phyloP scores from a whole-genome alignment of 2,329 filamentous ascomycete species.

The Fusarium sacchari region DNA sequence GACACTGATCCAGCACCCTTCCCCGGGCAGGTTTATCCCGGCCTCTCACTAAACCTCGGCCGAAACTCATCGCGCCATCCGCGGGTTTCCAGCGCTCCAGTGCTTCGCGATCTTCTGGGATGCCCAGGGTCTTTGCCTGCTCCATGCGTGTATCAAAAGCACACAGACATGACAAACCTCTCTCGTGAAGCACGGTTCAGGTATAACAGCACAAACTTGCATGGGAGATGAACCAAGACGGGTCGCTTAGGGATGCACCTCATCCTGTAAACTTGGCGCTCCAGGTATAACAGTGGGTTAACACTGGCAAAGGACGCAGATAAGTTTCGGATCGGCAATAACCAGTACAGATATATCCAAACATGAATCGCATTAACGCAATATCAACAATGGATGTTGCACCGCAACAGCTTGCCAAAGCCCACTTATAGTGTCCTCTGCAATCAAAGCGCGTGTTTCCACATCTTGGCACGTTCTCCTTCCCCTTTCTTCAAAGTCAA shows the following conservation, averaged over 20 bases:
- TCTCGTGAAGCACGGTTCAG: slow-evolving; percentile 22
- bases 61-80: slow-evolving; percentile 39
- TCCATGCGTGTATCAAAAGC: slow-evolving; percentile 21
- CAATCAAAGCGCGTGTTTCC: slow-evolving; percentile 29
- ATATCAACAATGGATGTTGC: slow-evolving; percentile 2
- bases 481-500: slow-evolving; percentile 12
- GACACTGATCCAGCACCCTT: not conserved
- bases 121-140: slow-evolving; percentile 25
- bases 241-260: slow-evolving; percentile 20
- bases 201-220: slow-evolving; percentile 10
- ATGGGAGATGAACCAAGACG: slow-evolving; percentile 15
- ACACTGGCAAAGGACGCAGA: not conserved
- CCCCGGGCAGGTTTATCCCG: slow-evolving; percentile 12
- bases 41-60: slow-evolving; percentile 31
- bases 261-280: slow-evolving; percentile 8
- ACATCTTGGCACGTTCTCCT: slow-evolving; percentile 8
- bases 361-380: not conserved
- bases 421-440: slow-evolving; percentile 20
- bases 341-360: not conserved
- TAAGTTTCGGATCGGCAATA: not conserved
- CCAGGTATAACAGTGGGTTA: slow-evolving; percentile 1
- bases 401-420: slow-evolving; percentile 15
- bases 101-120: slow-evolving; percentile 23
- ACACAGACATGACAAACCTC: not conserved
- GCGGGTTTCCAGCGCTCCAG: slow-evolving; percentile 15